Base-by-base conservation (phyloP, 768 basidiomycete species). In the Naematelia aurantialba region DNA sequence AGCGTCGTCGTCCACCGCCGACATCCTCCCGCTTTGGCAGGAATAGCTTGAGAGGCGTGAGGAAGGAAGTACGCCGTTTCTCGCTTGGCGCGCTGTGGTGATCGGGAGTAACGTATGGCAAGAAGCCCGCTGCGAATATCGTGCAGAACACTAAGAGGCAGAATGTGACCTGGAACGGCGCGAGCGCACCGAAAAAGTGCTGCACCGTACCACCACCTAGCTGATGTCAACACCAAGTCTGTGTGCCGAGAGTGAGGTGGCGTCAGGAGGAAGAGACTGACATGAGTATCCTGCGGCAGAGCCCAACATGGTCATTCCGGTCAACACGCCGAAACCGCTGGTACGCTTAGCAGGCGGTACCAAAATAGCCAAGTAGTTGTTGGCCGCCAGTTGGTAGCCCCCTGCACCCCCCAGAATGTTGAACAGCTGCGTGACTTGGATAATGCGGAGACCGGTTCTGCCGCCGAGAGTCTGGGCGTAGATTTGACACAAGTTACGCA, bases 321-420 rank as follows among this genome's bases (percentile, higher is more conserved):
- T 54, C 10, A 77, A 51, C 2, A 71, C 61, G 0, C 76, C 77
- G 55, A 78, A 77, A 12, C 61, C 48, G 0, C 61, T 68, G 1
- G 77, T 78, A 31, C 76, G 56, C 4, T 69, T 64, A 8, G 72
- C 72, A 0, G 67, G 51, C 0, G n/a, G n/a, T 4, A 69, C 73
- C 24, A 78, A 54, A 0, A 60, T 53, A 2, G 67, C 60, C 14
- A 72, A 52, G 51, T 61, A 77, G 13, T 58, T 61, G 50, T 76
- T 78, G 17, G 67, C 68, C 3, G 70, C 67, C n/a, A 78, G 65
- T 50, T 72, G 66, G 52, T 76, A 76, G 24, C 76, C 77, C 0
- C 70, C 73, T 3, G 68, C 73, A 0, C 69, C 69, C 4, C 77
- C 77, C 2, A 75, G 39, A 22, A 76, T 66, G 13, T 75, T 76